Evolutionary conservation across 2,329 filamentous ascomycete genomes (phyloP).

Genomic region (Paecilomyces variotii): DNA sequence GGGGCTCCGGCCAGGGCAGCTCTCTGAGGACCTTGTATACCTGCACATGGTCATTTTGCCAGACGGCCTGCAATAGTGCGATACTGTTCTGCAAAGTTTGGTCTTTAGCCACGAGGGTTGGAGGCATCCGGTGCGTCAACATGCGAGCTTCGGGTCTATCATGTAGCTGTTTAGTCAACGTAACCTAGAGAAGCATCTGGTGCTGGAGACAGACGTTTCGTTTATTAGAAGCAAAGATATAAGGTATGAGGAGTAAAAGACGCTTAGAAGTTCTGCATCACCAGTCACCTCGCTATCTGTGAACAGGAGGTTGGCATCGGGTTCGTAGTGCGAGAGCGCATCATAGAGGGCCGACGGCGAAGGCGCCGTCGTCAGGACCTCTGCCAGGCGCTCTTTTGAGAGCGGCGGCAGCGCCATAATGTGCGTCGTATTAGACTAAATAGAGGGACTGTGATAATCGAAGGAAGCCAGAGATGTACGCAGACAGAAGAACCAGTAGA

Average conservation of each 20-base stretch:
- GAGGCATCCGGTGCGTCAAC: conserved; percentile 29
- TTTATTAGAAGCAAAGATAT: conserved; percentile 32
- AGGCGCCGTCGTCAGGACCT: conserved; percentile 18
- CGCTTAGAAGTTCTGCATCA: conserved; percentile 22
- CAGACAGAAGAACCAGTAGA: conserved; percentile 1
- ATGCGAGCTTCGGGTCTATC: conserved; percentile 33
- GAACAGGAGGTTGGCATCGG: conserved; percentile 23
- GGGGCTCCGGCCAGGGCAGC: conserved; percentile 24
- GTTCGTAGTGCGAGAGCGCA: conserved; percentile 27
- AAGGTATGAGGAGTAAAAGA: conserved; percentile 33
- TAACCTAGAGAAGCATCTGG: background rate
- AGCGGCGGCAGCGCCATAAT: conserved; percentile 23
- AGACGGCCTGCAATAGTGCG: conserved; percentile 29
- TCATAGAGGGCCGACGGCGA: conserved; percentile 28
- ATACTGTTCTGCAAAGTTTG: conserved; percentile 27
- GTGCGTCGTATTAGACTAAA: background rate
- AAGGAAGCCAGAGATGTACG: background rate
- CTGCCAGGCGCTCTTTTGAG: conserved; percentile 22
- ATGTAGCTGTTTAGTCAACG: conserved; percentile 2
- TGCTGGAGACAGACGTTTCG: conserved; percentile 24
- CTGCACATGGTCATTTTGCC: conserved; percentile 27
- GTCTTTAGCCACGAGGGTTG: conserved; percentile 19
- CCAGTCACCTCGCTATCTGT: conserved; percentile 11
- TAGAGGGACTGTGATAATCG: background rate
- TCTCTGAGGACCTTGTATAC: conserved; percentile 28